Base-by-base conservation (phyloP, 306 rosid species). In the Aeschynomene evenia region DNA sequence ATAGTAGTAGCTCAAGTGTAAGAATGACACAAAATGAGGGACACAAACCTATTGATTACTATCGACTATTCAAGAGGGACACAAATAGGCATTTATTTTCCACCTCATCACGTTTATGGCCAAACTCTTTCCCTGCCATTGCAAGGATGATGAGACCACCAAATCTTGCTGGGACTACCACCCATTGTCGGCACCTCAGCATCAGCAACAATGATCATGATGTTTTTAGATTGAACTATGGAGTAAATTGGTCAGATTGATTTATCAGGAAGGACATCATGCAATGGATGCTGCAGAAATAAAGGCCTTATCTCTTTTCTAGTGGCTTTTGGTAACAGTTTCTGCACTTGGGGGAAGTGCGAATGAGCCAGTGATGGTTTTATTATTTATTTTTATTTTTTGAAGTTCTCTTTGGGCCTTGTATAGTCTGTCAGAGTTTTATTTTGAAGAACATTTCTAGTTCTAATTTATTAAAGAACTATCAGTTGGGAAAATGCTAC, bases 211-310 rank as follows among this genome's bases (percentile, higher is more conserved):
- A 28, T 4, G 63, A 67, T 0, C 59, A 76, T 12, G 80, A 50
- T 22, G 40, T 37, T n/a, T 65, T 55, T 11, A 66, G 75, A 56
- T 39, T 77, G 4, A 73, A 54, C 66, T 65, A 59, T 49, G 15
- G 33, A 26, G 24, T 53, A 42, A 77, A 79, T 42, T 70, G 77
- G 79, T 65, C 70, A 9, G 85, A 61, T 29, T 81, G 76, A 50
- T 83, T 72, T 59, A 52, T 87, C 6, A 66, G 96, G 70, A 81
- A 73, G 58, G 89, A 89, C 76, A 85, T 89, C 72, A 70, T 77
- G 89, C 87, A 80, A 65, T 87, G 90, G 89, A 83, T 87, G 91
- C 65, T 65, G 71, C 85, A 40, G 62, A 81, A 73, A 66, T 81
- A 63, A 71, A 22, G 29, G 55, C 26, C 14, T n/a, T 0, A 58